Evolutionary conservation across 129 eudicot genomes (phyloP), one percentile per base, ranked within the genome.

Genomic region (Saposhnikovia divaricata): DNA sequence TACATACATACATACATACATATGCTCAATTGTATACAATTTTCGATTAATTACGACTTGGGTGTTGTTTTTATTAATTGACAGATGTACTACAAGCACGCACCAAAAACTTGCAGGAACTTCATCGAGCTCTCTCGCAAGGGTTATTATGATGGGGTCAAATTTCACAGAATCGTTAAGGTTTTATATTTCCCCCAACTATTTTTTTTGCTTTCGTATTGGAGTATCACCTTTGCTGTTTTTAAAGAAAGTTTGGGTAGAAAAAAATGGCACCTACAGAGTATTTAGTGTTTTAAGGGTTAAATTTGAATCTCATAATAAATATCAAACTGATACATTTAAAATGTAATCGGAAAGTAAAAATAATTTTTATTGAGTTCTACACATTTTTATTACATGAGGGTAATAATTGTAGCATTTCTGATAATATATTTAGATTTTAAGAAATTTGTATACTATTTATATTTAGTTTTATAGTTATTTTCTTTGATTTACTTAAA

Each of bases 61-160:
- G 34, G 5, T 48, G 38, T 53, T 23, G 50, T 12, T 27, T 37
- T 38, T 70, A 12, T 28, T 70, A 71, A 38, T 34, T 31, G 45
- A 74, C 82, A 95, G 96, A 88, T 95, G 92, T 95, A 95, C 83
- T 88, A 95, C 83, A 88, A 92, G 88, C 99, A 95, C 83, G 90
- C 99, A 0, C 97, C 97, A 0, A 87, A 84, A 74, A 95, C 99
- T 34, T 95, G 97, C 88, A 85, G 85, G 77, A 95, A 95, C 89
- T 95, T 95, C 88, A 77, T 92, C 8, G 97, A 92, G 75, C 94
- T 95, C 2, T 82, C 99, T 84, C 96, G 96, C 68, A 84, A 88
- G 69, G 99, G 99, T 0, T 95, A 92, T 75, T 95, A 95, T 85
- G 89, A 95, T 79, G 89, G 88, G 68, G 96, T 88, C 83, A 92